phyloP scores from a whole-genome alignment of 768 basidiomycete species.

The Boletus vermiculosoides region DNA sequence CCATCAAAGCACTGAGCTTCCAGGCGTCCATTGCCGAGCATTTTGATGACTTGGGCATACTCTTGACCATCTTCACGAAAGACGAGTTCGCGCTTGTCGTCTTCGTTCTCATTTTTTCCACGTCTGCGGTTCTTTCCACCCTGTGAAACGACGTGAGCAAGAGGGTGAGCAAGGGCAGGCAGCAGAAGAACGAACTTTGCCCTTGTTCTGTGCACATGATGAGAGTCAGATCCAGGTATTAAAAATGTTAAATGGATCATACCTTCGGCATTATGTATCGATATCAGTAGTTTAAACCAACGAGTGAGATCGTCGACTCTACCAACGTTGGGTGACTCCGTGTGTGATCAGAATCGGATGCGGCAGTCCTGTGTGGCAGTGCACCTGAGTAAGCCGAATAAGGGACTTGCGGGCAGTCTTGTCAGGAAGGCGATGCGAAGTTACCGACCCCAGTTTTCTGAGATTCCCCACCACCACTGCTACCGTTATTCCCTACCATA shows the following conservation, averaged over 20 bases:
- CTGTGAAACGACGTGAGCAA: conserved; percentile 41
- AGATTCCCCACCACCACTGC: too few relatives aligned
- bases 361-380: conserved; percentile 8
- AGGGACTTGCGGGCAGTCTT: too few relatives aligned
- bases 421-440: too few relatives aligned
- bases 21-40: conserved; percentile 96
- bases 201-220: conserved; percentile 24
- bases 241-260: neutral
- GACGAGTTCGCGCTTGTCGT: conserved; percentile 97
- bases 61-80: conserved; percentile 99
- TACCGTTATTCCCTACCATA: too few relatives aligned
- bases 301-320: neutral
- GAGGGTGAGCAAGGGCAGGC: neutral
- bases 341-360: conserved; percentile 2
- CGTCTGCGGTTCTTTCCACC: conserved; percentile 99
- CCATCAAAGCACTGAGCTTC: conserved; percentile 98
- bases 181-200: conserved; percentile 21
- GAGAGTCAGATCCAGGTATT: neutral
- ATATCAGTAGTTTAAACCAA: neutral
- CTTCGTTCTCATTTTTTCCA: conserved; percentile 99
- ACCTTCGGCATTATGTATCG: conserved; percentile 26
- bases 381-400: conserved; percentile 1
- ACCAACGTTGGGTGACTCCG: neutral
- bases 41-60: conserved; percentile 97
- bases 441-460: too few relatives aligned